These are phyloP conservation scores for Diaporthe sp. DNA, from an alignment of 2,329 filamentous ascomycete species.

Conservation along the genomic window DNA sequence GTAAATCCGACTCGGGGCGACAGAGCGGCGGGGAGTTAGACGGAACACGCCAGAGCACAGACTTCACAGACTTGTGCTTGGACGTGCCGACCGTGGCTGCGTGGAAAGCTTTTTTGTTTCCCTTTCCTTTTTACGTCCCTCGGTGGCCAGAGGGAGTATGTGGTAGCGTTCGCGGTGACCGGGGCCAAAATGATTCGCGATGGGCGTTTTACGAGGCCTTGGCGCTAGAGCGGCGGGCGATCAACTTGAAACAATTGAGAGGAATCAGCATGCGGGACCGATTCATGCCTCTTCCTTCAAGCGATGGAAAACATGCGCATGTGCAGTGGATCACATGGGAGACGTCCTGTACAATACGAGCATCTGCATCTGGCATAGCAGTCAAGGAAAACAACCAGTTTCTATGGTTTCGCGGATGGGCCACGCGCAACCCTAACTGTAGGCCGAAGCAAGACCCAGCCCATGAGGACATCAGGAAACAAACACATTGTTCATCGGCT, in stretches of 20 bases:
- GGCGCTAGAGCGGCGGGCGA: conserved; percentile 3
- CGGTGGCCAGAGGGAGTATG: not conserved
- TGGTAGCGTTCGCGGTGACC: not conserved
- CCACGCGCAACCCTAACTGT: not conserved
- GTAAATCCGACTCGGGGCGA: conserved; percentile 8
- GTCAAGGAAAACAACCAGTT: not conserved
- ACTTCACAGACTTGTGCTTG: conserved; percentile 23
- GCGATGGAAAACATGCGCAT: conserved; percentile 21
- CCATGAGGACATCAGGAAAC: not conserved
- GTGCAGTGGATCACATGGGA: conserved; percentile 2
- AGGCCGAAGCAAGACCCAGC: not conserved
- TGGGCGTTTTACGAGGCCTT: conserved; percentile 31
- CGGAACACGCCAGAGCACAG: conserved; percentile 2
- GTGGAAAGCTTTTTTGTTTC: not conserved
- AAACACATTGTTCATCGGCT: not conserved
- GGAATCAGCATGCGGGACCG: conserved; percentile 18
- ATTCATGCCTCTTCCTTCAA: conserved; percentile 19
- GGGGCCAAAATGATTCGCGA: conserved; percentile 21
- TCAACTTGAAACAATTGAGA: conserved; percentile 30
- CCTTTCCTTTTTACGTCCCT: not conserved
- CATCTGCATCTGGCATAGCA: not conserved
- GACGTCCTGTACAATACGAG: not conserved
- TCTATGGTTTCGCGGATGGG: not conserved
- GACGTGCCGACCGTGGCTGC: not conserved
- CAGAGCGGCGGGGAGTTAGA: not conserved